Evolutionary conservation across 768 basidiomycete genomes (phyloP).

Genomic region (Galerina sulciceps): DNA sequence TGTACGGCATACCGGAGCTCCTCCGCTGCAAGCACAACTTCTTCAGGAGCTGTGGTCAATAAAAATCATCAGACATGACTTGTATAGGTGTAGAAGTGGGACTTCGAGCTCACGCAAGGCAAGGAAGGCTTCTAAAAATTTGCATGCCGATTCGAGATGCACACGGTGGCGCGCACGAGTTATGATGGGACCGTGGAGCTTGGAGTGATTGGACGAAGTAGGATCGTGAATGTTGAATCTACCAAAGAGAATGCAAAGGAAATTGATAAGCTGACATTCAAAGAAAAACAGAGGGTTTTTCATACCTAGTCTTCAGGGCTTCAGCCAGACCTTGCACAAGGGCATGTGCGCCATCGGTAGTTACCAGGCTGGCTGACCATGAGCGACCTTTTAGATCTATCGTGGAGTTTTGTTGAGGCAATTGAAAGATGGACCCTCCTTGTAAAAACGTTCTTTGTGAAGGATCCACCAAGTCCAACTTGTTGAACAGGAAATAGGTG

Average conservation of each 20-base stretch:
- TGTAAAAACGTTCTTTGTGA: neutral
- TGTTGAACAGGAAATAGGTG: conserved; percentile 81
- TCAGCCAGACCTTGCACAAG: conserved; percentile 66
- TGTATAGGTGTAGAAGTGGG: neutral
- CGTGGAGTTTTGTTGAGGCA: neutral
- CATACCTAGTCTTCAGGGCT: conserved; percentile 55
- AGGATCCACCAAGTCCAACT: conserved; percentile 58
- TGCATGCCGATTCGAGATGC: conserved; percentile 70
- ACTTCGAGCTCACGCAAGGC: conserved; percentile 37
- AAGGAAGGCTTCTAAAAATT: conserved; percentile 67
- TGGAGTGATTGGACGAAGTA: neutral
- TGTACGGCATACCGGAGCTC: conserved; percentile 86
- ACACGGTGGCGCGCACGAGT: conserved; percentile 81
- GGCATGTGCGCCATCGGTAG: conserved; percentile 54
- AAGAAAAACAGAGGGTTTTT: neutral
- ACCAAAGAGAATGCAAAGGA: neutral
- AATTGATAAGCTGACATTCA: neutral
- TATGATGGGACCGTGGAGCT: conserved; percentile 59
- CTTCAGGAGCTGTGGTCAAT: conserved; percentile 51
- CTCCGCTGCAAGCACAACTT: conserved; percentile 84
- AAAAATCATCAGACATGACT: neutral
- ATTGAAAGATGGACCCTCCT: neutral
- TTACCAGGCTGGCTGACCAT: conserved; percentile 70
- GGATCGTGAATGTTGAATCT: conserved; percentile 17
- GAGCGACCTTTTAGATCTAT: conserved; percentile 18